Evolutionary conservation across 202 grass and related monocot species (phyloP).

Genomic region (Brachypodium distachyon): DNA sequence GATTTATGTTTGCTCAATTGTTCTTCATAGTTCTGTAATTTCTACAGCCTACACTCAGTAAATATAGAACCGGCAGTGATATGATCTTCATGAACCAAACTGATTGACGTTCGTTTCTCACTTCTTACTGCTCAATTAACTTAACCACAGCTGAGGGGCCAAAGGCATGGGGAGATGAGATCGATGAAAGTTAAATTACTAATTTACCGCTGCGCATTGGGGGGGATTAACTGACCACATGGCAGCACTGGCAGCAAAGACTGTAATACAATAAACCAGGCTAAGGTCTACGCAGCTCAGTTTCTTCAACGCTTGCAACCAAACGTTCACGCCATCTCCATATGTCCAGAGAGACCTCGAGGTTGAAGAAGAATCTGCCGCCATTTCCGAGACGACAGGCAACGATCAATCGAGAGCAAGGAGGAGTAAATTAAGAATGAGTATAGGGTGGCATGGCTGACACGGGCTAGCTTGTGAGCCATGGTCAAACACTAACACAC

Average conservation of each 20-base stretch:
- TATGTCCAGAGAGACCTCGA: constrained; percentile 5
- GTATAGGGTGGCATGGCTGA: background rate
- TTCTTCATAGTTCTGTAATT: too few relatives aligned
- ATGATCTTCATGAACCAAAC: background rate
- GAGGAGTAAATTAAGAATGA: background rate
- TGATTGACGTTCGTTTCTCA: too few relatives aligned
- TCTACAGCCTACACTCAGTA: too few relatives aligned
- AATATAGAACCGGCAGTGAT: too few relatives aligned
- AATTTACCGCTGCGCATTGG: background rate
- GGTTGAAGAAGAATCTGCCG: constrained; percentile 22
- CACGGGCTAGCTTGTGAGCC: constrained; percentile 34
- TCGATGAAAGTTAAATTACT: too few relatives aligned
- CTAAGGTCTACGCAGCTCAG: constrained; percentile 1
- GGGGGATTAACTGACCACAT: background rate
- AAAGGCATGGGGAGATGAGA: background rate
- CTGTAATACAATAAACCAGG: constrained; percentile 2
- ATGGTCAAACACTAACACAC: constrained; percentile 19
- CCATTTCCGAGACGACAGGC: constrained; percentile 45
- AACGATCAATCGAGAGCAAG: constrained; percentile 20
- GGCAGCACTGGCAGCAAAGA: background rate
- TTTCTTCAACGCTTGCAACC: constrained; percentile 54
- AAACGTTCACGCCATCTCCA: constrained; percentile 42
- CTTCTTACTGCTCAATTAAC: background rate
- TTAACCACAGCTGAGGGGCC: background rate
- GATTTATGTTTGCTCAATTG: too few relatives aligned